phyloP scores from a whole-genome alignment of 495 filamentous ascomycete genomes.

The Xylaria longipes region DNA sequence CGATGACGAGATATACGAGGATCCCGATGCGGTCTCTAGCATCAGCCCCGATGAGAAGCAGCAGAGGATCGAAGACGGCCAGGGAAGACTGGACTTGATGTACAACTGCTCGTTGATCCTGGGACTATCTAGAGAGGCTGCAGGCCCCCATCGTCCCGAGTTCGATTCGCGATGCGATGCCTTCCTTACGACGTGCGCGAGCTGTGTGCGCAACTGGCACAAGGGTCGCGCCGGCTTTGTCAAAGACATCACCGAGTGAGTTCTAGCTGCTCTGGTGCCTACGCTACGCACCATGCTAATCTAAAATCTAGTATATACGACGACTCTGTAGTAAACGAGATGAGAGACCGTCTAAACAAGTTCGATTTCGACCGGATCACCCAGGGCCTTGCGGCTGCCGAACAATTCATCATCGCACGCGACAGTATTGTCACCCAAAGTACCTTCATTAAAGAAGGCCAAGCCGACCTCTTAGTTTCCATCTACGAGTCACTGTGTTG shows the following conservation, averaged over 20 bases:
- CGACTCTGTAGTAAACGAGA: constrained; percentile 38
- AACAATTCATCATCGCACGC: constrained; percentile 46
- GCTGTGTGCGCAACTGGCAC: constrained; percentile 83
- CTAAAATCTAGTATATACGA: constrained; percentile 38
- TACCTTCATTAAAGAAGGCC: constrained; percentile 42
- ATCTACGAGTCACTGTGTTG: constrained; percentile 62
- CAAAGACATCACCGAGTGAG: constrained; percentile 63
- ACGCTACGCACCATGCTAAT: constrained; percentile 36
- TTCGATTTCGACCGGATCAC: constrained; percentile 49
- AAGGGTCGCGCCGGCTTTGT: constrained; percentile 68
- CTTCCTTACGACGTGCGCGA: constrained; percentile 71
- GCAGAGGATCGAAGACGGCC: constrained; percentile 54
- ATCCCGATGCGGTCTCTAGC: constrained; percentile 47
- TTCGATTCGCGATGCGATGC: constrained; percentile 56
- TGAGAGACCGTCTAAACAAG: constrained; percentile 53
- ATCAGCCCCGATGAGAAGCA: constrained; percentile 45
- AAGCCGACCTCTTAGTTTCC: constrained; percentile 50
- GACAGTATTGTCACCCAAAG: constrained; percentile 42
- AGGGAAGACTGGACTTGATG: constrained; percentile 60
- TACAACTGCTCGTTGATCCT: constrained; percentile 72
- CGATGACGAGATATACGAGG: constrained; percentile 61
- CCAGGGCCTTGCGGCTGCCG: constrained; percentile 44
- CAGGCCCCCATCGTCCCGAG: constrained; percentile 63
- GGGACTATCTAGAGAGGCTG: constrained; percentile 67
- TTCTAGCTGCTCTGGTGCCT: background rate